Evolutionary conservation across 352 stramenopile species (phyloP).

Genomic region (Pythium chondricola): DNA sequence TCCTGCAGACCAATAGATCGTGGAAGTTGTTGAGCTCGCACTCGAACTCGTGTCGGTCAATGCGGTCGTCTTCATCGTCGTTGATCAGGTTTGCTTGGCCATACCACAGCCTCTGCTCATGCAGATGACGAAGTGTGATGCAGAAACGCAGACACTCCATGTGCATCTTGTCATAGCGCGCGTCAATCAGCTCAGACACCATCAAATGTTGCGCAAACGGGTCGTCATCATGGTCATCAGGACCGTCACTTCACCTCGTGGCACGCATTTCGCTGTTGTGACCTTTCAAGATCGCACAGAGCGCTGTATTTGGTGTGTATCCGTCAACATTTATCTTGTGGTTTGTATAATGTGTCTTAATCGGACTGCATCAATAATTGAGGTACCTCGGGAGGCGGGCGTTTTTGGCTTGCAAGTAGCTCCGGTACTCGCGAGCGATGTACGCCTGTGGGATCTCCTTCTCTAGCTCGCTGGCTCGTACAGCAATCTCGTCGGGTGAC

Average conservation of each 20-base stretch:
- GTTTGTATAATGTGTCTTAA: conserved; percentile 2
- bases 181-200: background rate
- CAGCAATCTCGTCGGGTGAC: conserved; percentile 12
- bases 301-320: background rate
- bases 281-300: conserved; percentile 11
- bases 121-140: conserved; percentile 8
- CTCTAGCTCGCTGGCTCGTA: conserved; percentile 14
- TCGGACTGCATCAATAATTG: conserved; percentile 5
- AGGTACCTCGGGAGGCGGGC: conserved; percentile 34
- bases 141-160: conserved; percentile 14
- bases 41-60: conserved; percentile 14
- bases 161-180: background rate
- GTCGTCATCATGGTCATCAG: background rate
- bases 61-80: conserved; percentile 4
- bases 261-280: background rate
- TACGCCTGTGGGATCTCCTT: conserved; percentile 40
- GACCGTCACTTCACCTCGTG: background rate
- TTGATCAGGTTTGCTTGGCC: background rate
- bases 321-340: background rate
- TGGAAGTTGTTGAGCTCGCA: conserved; percentile 21
- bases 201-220: background rate
- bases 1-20: conserved; percentile 11
- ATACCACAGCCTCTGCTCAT: conserved; percentile 5
- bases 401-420: conserved; percentile 32
- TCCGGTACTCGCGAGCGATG: conserved; percentile 52